Conservation (phyloP, 768 basidiomycete species). For the Amanita fuliginea region DNA sequence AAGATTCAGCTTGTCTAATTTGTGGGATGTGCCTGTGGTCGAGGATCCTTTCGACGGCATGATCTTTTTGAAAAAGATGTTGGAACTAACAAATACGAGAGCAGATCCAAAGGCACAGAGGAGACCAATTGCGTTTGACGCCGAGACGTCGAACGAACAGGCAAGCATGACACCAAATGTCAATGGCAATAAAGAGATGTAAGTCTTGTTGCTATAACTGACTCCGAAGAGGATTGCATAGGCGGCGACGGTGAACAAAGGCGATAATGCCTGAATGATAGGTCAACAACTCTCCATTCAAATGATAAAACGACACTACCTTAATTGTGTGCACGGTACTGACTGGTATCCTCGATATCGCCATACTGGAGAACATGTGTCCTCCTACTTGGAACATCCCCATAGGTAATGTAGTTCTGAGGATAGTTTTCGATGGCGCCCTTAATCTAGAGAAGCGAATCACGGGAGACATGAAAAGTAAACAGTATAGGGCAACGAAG, state of each 20-base stretch:
- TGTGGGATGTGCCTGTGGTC: conserved; percentile 39
- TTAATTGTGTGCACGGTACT: conserved; percentile 99
- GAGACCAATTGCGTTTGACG: conserved; percentile 78
- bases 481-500: conserved; percentile 82
- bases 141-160: conserved; percentile 86
- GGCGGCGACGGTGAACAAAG: conserved; percentile 92
- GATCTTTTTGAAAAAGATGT: conserved; percentile 99
- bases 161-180: conserved; percentile 97
- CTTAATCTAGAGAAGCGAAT: conserved; percentile 61
- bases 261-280: conserved; percentile 73
- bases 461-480: conserved; percentile 71
- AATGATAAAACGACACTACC: conserved; percentile 36
- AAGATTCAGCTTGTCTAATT: conserved; percentile 95
- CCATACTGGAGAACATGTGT: conserved; percentile 96
- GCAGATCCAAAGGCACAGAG: conserved; percentile 96
- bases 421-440: conserved; percentile 57
- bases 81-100: conserved; percentile 92
- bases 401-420: conserved; percentile 84
- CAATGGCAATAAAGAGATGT: conserved; percentile 87
- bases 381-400: conserved; percentile 96
- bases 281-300: background rate
- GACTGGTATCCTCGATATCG: conserved; percentile 92
- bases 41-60: conserved; percentile 54
- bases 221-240: conserved; percentile 92
- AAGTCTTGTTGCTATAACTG: conserved; percentile 85